Base-by-base conservation (phyloP, 2,329 filamentous ascomycete genomes). In the Decorospora gaudefroyi region DNA sequence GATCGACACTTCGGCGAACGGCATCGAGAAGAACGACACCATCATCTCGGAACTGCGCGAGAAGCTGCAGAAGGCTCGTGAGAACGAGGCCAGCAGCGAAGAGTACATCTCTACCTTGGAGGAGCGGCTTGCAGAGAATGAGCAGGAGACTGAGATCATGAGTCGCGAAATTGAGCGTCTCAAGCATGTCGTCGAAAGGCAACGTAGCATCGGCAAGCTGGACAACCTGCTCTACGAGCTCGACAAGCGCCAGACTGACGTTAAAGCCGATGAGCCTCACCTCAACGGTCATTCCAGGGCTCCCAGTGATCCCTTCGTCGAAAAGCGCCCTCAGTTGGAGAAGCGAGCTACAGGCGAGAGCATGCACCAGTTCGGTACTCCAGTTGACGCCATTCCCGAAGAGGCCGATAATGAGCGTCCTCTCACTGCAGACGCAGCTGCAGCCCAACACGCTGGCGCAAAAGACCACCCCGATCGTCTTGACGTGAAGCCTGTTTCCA, bases 41-140 rank as follows among this genome's bases (percentile, higher is more conserved):
- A 86, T 96, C 40, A 86, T 97, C 46, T 75, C 83, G 36, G 90
- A 97, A 67, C 77, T 99, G 39, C 88, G 91, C 36, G 96, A 95
- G 65, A 93, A 99, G 73, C 86, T 99, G 49, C 79, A 86, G 16
- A 86, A 92, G 28, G 82, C 91, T 11, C 84, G 91, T 34, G 93
- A 96, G 62, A 96, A 90, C 58, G 93, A 99, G 73, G 82, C 86
- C 3, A 86, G 87, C 26, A 90, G 86, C 57, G 93, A 99, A 69
- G 93, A 97, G 55, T 99, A 99, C 69, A 97, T 99, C 39, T 95
- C 92, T 1, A 97, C 91, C 0, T 76, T 99, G 8, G 93, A 99
- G 68, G 93, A 97, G 73, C 87, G 92, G 15, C 80, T 99, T 6
- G 93, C 93, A 0, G 93, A 99, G 71, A 87, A 92, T 2, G 93